Percentiles rank a stretch among this genome's conserved stretches.
These are phyloP conservation scores for Aspergillus puulaauensis DNA, from an alignment of 2,329 filamentous ascomycete species.

Conservation along the genomic window DNA sequence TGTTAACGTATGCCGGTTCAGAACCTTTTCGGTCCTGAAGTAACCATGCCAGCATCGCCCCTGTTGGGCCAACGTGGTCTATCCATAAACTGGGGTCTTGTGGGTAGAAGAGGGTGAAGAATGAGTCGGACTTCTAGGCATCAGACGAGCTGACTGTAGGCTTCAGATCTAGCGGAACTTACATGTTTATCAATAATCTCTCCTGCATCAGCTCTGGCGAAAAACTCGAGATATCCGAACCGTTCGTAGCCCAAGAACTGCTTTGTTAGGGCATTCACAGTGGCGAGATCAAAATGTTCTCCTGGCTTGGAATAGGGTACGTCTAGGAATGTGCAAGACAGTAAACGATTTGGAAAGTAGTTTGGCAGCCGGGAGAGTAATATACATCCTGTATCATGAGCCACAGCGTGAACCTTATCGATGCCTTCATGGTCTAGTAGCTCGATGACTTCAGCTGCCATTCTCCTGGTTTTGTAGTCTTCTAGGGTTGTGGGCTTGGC, in stretches of 20 bases:
- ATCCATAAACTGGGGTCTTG: constrained; percentile 18
- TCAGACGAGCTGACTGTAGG: not conserved
- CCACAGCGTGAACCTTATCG: constrained; percentile 21
- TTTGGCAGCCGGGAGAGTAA: constrained; percentile 27
- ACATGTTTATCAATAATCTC: constrained; percentile 25
- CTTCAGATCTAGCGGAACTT: not conserved
- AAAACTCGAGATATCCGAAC: constrained; percentile 26
- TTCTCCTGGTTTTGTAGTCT: constrained; percentile 30
- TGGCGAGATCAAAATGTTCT: constrained; percentile 20
- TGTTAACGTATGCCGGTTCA: constrained; percentile 19
- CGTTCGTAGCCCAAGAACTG: constrained; percentile 20
- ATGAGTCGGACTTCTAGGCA: constrained; percentile 17
- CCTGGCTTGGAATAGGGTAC: constrained; percentile 22
- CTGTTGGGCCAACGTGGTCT: constrained; percentile 20
- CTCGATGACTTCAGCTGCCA: constrained; percentile 35
- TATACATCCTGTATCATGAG: constrained; percentile 26
- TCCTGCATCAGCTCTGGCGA: constrained; percentile 14
- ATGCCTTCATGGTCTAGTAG: constrained; percentile 31
- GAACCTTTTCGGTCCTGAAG: constrained; percentile 14
- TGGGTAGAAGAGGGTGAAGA: constrained; percentile 26
- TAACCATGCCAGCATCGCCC: constrained; percentile 24
- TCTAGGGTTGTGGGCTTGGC: constrained; percentile 28
- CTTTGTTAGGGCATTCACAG: constrained; percentile 21
- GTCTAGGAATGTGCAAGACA: constrained; percentile 20
- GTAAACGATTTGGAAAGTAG: constrained; percentile 20